Evolutionary conservation across 352 stramenopile genomes (phyloP).

Genomic region (Globisporangium solare): DNA sequence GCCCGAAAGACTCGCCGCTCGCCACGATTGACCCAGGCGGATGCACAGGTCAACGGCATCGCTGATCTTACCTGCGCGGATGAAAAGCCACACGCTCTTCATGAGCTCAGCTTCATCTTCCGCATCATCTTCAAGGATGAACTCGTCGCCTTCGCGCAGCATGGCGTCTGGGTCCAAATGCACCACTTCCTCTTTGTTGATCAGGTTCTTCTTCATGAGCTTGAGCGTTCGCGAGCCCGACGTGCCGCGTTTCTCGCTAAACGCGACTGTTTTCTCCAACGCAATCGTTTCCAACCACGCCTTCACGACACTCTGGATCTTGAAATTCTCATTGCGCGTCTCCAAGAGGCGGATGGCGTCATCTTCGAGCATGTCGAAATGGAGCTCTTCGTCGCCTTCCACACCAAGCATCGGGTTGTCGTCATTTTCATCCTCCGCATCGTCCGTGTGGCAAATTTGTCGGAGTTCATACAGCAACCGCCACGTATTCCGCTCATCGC

Average conservation of each 20-base stretch:
- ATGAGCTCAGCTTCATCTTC: constrained; percentile 80
- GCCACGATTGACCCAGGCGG: constrained; percentile 68
- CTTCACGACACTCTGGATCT: constrained; percentile 69
- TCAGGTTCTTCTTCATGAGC: constrained; percentile 49
- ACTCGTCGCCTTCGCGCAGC: constrained; percentile 54
- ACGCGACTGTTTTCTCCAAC: constrained; percentile 53
- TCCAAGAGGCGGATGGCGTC: constrained; percentile 65
- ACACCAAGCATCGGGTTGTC: constrained; percentile 29
- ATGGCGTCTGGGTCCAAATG: constrained; percentile 71
- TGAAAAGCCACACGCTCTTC: constrained; percentile 66
- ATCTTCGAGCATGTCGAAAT: constrained; percentile 77
- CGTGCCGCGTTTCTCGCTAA: constrained; percentile 52
- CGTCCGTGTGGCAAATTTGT: constrained; percentile 43
- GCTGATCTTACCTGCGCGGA: constrained; percentile 58
- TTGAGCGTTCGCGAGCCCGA: constrained; percentile 55
- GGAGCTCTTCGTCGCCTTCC: constrained; percentile 31
- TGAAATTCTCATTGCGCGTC: constrained; percentile 54
- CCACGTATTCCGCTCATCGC: constrained; percentile 85
- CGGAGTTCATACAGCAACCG: constrained; percentile 68
- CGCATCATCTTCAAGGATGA: constrained; percentile 66
- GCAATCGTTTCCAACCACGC: constrained; percentile 80
- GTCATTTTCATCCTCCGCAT: constrained; percentile 23
- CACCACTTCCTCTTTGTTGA: constrained; percentile 23
- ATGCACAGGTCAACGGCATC: constrained; percentile 76
- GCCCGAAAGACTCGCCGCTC: constrained; percentile 70